These are phyloP conservation scores for Oryza glumipatula DNA, from an alignment of 176 grass and related monocot genomes.

Conservation along the genomic window DNA sequence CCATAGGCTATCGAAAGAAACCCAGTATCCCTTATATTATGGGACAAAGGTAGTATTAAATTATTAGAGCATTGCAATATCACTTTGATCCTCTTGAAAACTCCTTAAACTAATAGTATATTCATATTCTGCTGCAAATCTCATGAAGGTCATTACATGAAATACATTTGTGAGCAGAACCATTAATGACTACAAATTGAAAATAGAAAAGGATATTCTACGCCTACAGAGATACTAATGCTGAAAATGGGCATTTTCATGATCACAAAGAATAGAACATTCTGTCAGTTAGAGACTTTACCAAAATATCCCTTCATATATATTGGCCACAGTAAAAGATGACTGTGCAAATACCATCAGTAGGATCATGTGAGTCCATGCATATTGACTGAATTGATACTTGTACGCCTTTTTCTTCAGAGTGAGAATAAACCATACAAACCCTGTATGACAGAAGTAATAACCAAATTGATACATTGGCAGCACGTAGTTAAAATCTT, in stretches of 20 bases:
- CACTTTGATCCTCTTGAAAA: background rate
- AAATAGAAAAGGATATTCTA: background rate
- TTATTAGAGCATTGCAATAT: background rate
- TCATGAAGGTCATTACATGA: background rate
- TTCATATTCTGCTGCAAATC: background rate
- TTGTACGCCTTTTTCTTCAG: slow-evolving; percentile 94
- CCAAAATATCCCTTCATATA: slow-evolving; percentile 94
- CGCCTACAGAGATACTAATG: background rate
- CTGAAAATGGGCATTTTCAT: background rate
- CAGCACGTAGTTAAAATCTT: background rate
- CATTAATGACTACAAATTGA: background rate
- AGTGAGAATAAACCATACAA: slow-evolving; percentile 95
- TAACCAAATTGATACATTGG: background rate
- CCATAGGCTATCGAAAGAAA: too few species aligned
- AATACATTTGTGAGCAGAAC: slow-evolving; percentile 12
- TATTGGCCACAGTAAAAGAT: slow-evolving; percentile 90
- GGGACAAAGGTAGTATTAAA: background rate
- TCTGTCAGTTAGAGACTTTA: slow-evolving; percentile 34
- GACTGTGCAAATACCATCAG: slow-evolving; percentile 83
- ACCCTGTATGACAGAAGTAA: slow-evolving; percentile 50
- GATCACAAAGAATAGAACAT: background rate
- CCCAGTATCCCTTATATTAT: too few species aligned
- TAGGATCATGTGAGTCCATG: slow-evolving; percentile 97
- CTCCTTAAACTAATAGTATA: background rate
- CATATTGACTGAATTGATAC: slow-evolving; percentile 93